Base-by-base conservation (phyloP, 129 eudicot genomes). In the Pittosporum tobira region DNA sequence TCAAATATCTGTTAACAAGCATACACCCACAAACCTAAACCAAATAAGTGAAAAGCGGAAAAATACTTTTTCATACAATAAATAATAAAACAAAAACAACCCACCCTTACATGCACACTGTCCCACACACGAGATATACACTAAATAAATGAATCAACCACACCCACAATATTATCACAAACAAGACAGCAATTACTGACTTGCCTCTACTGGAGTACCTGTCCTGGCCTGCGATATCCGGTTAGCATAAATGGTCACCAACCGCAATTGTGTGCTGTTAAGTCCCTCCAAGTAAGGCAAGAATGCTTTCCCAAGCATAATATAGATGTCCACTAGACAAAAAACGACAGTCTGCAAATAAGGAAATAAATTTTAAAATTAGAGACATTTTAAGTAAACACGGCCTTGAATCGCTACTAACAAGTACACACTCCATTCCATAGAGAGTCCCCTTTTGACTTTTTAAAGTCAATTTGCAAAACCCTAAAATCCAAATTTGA, bases 171-270 rank as follows among this genome's bases (percentile, higher is more conserved):
- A n/a, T 22, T 22, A 21, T 51, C 21, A 16, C 19, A 20, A 23
- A n/a, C n/a, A 21, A 18, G 11, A 11, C n/a, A n/a, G 24, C 72
- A 77, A 77, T 48, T 77, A 80, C 34, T 73, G 76, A 67, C 31
- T 62, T 30, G 80, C 76, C 45, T 76, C 80, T 40, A 91, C 76
- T 3, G 96, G 81, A 29, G 88, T 43, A 11, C 99, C 96, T 3
- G 84, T 83, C 72, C 99, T 78, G 15, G 99, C 99, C 69, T 91
- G 94, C 16, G 99, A 91, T 66, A 91, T 91, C 42, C 99, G 72
- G 73, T 91, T 91, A 14, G 98, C 98, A 52, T 91, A 91, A 23
- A 91, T 91, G 9, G 98, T 91, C 31, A 91, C 98, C 73, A 91
- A 81, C 51, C 98, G 73, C 55, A 91, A 67, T 64, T 86, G 96